These are phyloP conservation scores for Lactuca sativa DNA, from an alignment of 129 eudicot genomes.

Conservation along the genomic window DNA sequence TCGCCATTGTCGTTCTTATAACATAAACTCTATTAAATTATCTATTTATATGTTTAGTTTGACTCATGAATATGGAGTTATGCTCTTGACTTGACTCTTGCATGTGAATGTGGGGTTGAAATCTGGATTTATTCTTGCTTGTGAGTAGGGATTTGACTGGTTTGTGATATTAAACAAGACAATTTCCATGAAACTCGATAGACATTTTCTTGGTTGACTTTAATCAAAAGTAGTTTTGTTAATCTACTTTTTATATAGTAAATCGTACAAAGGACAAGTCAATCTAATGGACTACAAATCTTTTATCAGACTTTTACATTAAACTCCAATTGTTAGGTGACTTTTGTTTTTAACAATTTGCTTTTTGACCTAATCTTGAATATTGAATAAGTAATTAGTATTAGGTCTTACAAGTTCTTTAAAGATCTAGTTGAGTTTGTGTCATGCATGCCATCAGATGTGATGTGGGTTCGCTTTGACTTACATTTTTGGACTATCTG, in stretches of 20 bases:
- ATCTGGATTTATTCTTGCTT: constrained; percentile 1
- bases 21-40: not conserved
- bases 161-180: constrained; percentile 15
- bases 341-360: not conserved
- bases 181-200: constrained; percentile 16
- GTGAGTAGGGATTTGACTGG: constrained; percentile 3
- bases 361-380: constrained; percentile 13
- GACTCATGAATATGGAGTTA: constrained; percentile 16
- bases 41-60: not conserved
- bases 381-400: not conserved
- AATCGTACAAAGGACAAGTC: constrained; percentile 16
- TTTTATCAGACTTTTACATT: constrained; percentile 17
- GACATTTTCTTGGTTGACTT: constrained; percentile 3
- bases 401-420: constrained; percentile 14
- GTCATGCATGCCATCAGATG: constrained; percentile 23
- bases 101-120: constrained; percentile 20
- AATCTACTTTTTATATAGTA: constrained; percentile 19
- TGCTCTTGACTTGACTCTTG: constrained; percentile 13
- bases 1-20: not conserved
- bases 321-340: constrained; percentile 11
- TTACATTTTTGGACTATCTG: constrained; percentile 24
- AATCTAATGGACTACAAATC: constrained; percentile 9
- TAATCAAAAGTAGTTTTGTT: constrained; percentile 6
- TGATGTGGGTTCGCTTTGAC: constrained; percentile 7
- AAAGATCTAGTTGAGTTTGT: constrained; percentile 9